Percentiles rank a stretch among this genome's conserved stretches.
These are phyloP conservation scores for Wickerhamiella allomyrinae DNA, from an alignment of 805 yeast genomes.

Conservation along the genomic window DNA sequence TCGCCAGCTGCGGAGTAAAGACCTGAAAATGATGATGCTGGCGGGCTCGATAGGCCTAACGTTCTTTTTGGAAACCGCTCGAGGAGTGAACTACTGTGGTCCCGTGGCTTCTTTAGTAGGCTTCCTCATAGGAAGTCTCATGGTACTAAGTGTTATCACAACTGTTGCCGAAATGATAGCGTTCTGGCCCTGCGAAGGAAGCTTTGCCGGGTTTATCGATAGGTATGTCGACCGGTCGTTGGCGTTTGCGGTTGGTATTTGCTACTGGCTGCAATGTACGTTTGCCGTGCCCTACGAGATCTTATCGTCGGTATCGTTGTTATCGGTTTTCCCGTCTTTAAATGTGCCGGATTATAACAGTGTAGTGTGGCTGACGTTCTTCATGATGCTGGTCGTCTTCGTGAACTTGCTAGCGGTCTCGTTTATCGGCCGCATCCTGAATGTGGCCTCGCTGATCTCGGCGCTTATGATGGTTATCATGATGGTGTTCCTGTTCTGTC, in stretches of 20 bases:
- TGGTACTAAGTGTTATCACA: constrained; percentile 4
- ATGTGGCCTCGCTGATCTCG: background rate
- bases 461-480: constrained; percentile 35
- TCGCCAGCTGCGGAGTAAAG: background rate
- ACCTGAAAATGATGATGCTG: constrained; percentile 1
- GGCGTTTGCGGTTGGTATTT: constrained; percentile 40
- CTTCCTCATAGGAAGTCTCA: constrained; percentile 4
- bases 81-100: constrained; percentile 9
- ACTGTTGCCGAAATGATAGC: constrained; percentile 38
- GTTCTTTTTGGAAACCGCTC: constrained; percentile 6
- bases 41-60: constrained; percentile 10
- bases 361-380: constrained; percentile 12
- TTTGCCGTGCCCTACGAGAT: constrained; percentile 53
- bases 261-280: constrained; percentile 33
- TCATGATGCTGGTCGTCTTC: constrained; percentile 4
- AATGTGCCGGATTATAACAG: constrained; percentile 25
- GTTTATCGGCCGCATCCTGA: constrained; percentile 5
- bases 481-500: constrained; percentile 47
- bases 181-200: constrained; percentile 42
- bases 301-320: constrained; percentile 58
- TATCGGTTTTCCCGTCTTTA: constrained; percentile 45
- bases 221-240: constrained; percentile 45
- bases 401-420: constrained; percentile 5
- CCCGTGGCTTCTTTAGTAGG: constrained; percentile 12
- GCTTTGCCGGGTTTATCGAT: constrained; percentile 44